Conservation (phyloP, 2,329 filamentous ascomycete species). For the Nectriaceae sp. region DNA sequence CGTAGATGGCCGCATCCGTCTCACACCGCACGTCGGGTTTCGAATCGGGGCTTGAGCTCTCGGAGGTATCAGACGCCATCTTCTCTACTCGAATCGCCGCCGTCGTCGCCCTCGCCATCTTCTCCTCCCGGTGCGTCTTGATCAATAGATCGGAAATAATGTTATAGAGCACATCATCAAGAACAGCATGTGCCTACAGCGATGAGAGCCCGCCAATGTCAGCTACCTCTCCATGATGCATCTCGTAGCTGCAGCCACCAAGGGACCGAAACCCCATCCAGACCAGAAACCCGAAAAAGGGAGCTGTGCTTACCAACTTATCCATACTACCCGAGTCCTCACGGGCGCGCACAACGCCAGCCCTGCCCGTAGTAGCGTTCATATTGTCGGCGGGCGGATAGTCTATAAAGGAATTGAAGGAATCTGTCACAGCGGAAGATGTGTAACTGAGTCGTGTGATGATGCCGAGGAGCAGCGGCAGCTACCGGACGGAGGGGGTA, state of each 20-base stretch:
- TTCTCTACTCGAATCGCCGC: constrained; percentile 67
- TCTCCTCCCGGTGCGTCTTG: constrained; percentile 77
- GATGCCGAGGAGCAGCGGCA: constrained; percentile 32
- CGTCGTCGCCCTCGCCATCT: constrained; percentile 68
- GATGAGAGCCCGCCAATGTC: constrained; percentile 4
- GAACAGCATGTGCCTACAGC: constrained; percentile 60
- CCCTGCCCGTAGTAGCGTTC: constrained; percentile 52
- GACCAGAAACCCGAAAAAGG: constrained; percentile 2
- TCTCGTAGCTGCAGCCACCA: constrained; percentile 1
- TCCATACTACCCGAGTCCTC: constrained; percentile 56
- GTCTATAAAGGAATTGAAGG: constrained; percentile 26
- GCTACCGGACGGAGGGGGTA: constrained; percentile 30
- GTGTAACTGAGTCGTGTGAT: constrained; percentile 38
- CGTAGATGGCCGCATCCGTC: constrained; percentile 69
- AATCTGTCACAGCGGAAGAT: constrained; percentile 28
- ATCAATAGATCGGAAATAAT: constrained; percentile 75
- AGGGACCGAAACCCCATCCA: constrained; percentile 13
- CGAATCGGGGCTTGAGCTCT: constrained; percentile 54
- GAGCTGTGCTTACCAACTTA: constrained; percentile 59
- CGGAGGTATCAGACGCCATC: constrained; percentile 56
- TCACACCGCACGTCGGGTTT: constrained; percentile 60
- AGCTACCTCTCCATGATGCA: neutral
- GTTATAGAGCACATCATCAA: constrained; percentile 77
- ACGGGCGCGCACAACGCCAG: constrained; percentile 57
- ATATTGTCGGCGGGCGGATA: constrained; percentile 30